Evolutionary conservation across 805 yeast species (phyloP), one percentile per base, ranked within the genome.

Genomic region (Kazachstania martiniae): DNA sequence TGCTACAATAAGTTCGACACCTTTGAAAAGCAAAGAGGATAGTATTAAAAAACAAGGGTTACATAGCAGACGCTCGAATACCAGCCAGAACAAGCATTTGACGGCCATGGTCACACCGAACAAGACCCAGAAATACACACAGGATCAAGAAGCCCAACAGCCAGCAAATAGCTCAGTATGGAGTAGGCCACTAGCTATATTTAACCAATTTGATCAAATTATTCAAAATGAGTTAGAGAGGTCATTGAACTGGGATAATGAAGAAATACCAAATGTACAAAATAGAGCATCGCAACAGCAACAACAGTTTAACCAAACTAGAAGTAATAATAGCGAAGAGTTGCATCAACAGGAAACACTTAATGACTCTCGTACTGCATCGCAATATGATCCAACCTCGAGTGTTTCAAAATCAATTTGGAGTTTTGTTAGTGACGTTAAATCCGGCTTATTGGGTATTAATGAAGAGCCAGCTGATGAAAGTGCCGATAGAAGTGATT

Each of bases 141-240:
- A 19, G 10, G 10, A 8, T 19, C 8, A 23, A n/a, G 25, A 23
- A 7, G n/a, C n/a, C 13, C 8, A 9, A 8, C 8, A 23, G 8
- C 10, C 10, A 6, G 13, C 10, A 23, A 13, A 23, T 6, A 49
- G 41, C 4, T 61, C 65, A 12, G 44, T 59, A 12, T 62, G 66
- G 66, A 53, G 73, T 3, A 74, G 69, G 43, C 80, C 85, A 1
- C 59, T 78, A 27, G 69, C 64, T 28, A 61, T 77, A 32, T 63
- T 79, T 29, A 83, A 75, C 42, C 83, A 75, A 39, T 68, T 79
- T 46, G 89, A 79, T 49, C 72, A 69, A 33, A 61, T 76, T 53
- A 58, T 79, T 21, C 83, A 74, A 46, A 69, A 65, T 36, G 86
- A 78, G 49, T 61, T 79, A 35, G 86, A 77, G 41, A 72, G 67